Conservation (phyloP, 1,284 basidiomycete species). For the Trichosporon asahii region DNA sequence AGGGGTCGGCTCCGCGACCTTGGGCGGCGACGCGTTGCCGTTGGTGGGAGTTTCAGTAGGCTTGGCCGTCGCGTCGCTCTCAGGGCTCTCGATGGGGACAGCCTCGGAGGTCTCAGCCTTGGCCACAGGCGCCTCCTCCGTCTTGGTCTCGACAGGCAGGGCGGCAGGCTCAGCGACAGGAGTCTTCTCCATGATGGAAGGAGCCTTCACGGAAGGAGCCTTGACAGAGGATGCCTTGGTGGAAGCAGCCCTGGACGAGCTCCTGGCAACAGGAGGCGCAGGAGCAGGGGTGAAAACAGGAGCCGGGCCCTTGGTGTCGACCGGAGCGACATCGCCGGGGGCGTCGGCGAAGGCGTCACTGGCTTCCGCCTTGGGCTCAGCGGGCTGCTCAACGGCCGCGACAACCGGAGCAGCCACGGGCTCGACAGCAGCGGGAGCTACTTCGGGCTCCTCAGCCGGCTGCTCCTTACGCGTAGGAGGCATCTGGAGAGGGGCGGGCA, state of each 20-base stretch:
- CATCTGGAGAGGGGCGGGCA: background rate
- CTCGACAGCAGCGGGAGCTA: background rate
- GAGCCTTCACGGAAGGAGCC: background rate
- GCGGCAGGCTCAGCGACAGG: background rate
- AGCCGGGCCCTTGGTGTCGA: background rate
- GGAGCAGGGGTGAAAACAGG: background rate
- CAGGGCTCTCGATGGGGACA: background rate
- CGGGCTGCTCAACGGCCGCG: background rate
- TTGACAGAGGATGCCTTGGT: background rate
- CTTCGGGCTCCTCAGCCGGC: background rate
- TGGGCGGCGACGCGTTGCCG: background rate
- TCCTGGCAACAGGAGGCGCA: background rate
- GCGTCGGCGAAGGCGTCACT: conserved; percentile 1
- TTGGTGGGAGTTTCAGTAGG: background rate
- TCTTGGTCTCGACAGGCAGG: background rate
- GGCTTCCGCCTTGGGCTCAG: background rate
- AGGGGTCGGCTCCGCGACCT: background rate
- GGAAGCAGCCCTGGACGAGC: background rate
- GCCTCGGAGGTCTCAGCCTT: background rate
- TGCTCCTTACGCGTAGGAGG: background rate
- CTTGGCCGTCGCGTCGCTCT: background rate
- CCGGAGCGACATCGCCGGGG: background rate
- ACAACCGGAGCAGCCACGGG: background rate
- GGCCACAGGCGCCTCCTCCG: background rate
- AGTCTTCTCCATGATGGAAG: background rate